Conservation (phyloP, 768 basidiomycete species). For the Multifurca ochricompacta region DNA sequence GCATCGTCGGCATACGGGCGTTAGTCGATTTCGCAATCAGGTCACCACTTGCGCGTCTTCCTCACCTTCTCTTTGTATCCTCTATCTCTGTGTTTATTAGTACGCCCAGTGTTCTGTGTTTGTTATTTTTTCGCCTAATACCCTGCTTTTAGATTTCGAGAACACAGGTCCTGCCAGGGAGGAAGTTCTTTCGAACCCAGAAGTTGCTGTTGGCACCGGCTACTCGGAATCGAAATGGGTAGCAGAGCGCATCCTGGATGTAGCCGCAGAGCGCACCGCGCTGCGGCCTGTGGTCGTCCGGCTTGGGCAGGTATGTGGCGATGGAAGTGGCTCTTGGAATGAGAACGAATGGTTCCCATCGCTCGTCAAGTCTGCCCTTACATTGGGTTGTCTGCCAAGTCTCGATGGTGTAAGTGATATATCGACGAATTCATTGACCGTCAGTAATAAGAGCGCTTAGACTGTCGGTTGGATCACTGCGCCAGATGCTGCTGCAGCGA, state of each 20-base stretch:
- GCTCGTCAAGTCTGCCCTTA: conserved; percentile 20
- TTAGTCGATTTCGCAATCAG: conserved; percentile 23
- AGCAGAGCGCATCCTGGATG: conserved; percentile 22
- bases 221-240: conserved; percentile 26
- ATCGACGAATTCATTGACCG: not conserved
- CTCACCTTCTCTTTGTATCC: conserved; percentile 23
- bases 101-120: not conserved
- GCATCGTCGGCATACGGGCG: conserved; percentile 17
- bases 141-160: conserved; percentile 20
- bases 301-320: conserved; percentile 27
- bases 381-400: conserved; percentile 21
- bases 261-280: conserved; percentile 17
- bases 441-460: conserved; percentile 1
- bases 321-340: conserved; percentile 25
- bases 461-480: conserved; percentile 25
- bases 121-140: not conserved
- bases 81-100: conserved; percentile 23
- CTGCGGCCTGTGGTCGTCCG: conserved; percentile 21
- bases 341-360: conserved; percentile 25
- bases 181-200: conserved; percentile 13
- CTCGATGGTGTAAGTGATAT: conserved; percentile 17
- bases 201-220: conserved; percentile 17
- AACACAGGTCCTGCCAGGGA: conserved; percentile 20
- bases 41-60: conserved; percentile 13
- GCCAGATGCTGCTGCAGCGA: conserved; percentile 22